Percentiles rank a stretch among this genome's conserved stretches.
phyloP scores from a whole-genome alignment of 805 yeast genomes.

The Saccharomycopsis sp. region DNA sequence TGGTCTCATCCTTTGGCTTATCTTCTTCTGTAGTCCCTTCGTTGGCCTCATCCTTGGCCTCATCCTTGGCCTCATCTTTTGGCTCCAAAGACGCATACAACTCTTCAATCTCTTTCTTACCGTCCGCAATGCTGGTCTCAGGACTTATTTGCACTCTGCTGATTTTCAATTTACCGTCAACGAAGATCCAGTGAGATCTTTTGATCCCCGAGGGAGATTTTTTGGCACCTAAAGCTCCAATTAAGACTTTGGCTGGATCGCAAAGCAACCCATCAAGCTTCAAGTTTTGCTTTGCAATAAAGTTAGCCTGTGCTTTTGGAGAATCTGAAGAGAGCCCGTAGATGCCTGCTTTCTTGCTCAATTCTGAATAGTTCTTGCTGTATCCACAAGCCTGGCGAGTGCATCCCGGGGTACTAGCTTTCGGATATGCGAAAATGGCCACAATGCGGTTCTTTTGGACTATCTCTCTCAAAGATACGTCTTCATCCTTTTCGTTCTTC shows the following conservation, averaged over 20 bases:
- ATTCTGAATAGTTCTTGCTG: constrained; percentile 53
- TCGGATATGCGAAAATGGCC: constrained; percentile 74
- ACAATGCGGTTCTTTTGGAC: constrained; percentile 38
- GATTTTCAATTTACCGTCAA: constrained; percentile 56
- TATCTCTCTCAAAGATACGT: constrained; percentile 41
- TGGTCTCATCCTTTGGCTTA: background rate
- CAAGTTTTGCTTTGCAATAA: constrained; percentile 64
- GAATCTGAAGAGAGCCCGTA: constrained; percentile 81
- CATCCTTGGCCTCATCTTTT: constrained; percentile 11
- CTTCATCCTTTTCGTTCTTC: constrained; percentile 62
- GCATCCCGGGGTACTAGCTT: constrained; percentile 94
- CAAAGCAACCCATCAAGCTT: constrained; percentile 61
- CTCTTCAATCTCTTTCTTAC: constrained; percentile 47
- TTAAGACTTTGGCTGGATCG: constrained; percentile 66
- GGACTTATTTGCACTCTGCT: constrained; percentile 40
- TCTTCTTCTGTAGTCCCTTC: background rate
- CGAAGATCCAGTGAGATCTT: constrained; percentile 90
- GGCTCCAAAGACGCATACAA: constrained; percentile 27
- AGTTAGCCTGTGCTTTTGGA: constrained; percentile 70
- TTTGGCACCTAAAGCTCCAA: constrained; percentile 75
- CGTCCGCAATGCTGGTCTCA: constrained; percentile 52
- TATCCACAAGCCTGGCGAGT: constrained; percentile 92
- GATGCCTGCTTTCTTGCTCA: constrained; percentile 51
- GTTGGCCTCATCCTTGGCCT: background rate
- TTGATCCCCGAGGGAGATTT: constrained; percentile 69